Conservation (phyloP, 495 filamentous ascomycete genomes). For the Podospora anserina region DNA sequence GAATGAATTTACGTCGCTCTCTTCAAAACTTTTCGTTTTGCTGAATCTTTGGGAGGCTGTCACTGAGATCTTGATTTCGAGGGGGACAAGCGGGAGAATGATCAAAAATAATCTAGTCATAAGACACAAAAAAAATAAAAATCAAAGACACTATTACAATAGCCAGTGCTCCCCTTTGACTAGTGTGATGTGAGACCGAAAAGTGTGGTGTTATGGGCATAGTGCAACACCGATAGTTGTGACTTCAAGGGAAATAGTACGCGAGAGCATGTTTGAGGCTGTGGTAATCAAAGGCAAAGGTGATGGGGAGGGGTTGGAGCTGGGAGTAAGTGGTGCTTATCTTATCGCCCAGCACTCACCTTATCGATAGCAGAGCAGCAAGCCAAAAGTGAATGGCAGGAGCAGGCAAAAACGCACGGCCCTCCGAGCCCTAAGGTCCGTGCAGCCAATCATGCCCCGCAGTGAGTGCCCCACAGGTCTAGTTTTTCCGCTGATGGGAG, state of each 20-base stretch:
- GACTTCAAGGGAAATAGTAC: not conserved
- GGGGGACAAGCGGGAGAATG: not conserved
- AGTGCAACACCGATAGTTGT: not conserved
- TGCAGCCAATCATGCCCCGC: slow-evolving; percentile 24
- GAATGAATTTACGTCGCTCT: not conserved
- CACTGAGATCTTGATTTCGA: not conserved
- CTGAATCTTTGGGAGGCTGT: not conserved
- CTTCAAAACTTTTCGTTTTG: not conserved
- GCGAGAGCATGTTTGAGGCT: not conserved
- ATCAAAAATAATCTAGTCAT: not conserved
- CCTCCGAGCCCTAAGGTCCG: slow-evolving; percentile 35
- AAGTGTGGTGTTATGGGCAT: not conserved
- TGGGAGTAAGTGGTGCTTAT: too few species aligned
- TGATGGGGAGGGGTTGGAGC: not conserved
- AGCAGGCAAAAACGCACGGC: slow-evolving; percentile 15
- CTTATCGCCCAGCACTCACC: too few species aligned
- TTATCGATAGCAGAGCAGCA: not conserved
- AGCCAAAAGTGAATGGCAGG: not conserved
- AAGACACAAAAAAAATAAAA: not conserved
- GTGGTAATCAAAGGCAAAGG: not conserved
- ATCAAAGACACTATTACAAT: not conserved
- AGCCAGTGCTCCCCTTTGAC: not conserved
- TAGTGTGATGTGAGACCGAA: not conserved
- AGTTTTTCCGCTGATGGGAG: slow-evolving; percentile 33
- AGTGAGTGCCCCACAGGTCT: slow-evolving; percentile 26